phyloP scores from a whole-genome alignment of 2,329 filamentous ascomycete genomes.

The Blastomyces emzantsi region DNA sequence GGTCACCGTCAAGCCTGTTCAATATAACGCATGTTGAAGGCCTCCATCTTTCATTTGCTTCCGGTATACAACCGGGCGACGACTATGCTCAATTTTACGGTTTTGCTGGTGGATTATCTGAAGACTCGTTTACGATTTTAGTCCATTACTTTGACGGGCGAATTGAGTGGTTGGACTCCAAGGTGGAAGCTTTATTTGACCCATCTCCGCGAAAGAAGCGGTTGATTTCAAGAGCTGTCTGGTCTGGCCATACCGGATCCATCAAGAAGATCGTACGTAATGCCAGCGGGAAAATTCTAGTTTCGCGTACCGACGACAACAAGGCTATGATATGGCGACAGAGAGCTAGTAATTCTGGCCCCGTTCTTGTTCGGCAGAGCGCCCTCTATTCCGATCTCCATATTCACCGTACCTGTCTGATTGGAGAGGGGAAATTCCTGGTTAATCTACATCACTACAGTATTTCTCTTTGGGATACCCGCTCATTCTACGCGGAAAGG shows the following conservation, averaged over 20 bases:
- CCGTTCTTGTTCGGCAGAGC: slow-evolving; percentile 57
- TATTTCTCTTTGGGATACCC: slow-evolving; percentile 73
- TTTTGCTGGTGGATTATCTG: slow-evolving; percentile 56
- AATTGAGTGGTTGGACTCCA: slow-evolving; percentile 71
- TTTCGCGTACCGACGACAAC: slow-evolving; percentile 69
- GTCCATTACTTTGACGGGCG: slow-evolving; percentile 78
- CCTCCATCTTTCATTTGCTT: slow-evolving; percentile 35
- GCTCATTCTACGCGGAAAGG: slow-evolving; percentile 48
- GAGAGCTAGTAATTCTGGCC: slow-evolving; percentile 41
- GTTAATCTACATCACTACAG: slow-evolving; percentile 66
- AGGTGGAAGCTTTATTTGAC: slow-evolving; percentile 72
- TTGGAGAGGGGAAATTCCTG: slow-evolving; percentile 68
- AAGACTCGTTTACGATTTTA: slow-evolving; percentile 61
- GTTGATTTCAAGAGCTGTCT: slow-evolving; percentile 55
- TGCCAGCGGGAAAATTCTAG: slow-evolving; percentile 66
- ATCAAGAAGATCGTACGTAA: slow-evolving; percentile 83
- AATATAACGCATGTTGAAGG: slow-evolving; percentile 72
- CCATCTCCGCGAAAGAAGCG: slow-evolving; percentile 53
- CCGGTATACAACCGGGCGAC: slow-evolving; percentile 24
- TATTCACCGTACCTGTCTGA: slow-evolving; percentile 70
- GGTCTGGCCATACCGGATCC: slow-evolving; percentile 74
- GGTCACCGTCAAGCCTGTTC: slow-evolving; percentile 62
- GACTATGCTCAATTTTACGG: slow-evolving; percentile 62
- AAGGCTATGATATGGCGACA: slow-evolving; percentile 82
- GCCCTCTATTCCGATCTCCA: slow-evolving; percentile 58